Percentiles rank a stretch among this genome's conserved stretches.
Conservation (phyloP, 1,284 basidiomycete genomes). For the Coniferiporia weirii region DNA sequence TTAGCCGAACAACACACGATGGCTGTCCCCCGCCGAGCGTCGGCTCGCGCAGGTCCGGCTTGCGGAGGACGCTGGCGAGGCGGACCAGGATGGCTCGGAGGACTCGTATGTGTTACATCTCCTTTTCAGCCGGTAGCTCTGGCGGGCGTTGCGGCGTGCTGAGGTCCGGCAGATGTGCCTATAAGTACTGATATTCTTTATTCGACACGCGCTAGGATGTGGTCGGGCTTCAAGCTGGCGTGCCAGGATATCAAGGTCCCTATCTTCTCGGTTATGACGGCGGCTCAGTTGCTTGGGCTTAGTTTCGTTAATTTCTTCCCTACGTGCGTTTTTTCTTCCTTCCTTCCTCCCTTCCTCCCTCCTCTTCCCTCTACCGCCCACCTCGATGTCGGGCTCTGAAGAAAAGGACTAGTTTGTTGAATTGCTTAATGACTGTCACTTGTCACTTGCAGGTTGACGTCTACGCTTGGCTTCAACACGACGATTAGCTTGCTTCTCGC, state of each 20-base stretch:
- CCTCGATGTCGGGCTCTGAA: too few species aligned
- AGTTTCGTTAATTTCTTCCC: conserved; percentile 37
- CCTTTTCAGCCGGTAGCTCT: neutral
- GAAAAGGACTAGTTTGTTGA: neutral
- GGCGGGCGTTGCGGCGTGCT: too few species aligned
- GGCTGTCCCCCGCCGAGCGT: conserved; percentile 37
- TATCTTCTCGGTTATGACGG: conserved; percentile 26
- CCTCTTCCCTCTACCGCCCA: conserved; percentile 1
- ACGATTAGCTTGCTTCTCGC: conserved; percentile 32
- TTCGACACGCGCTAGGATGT: conserved; percentile 17
- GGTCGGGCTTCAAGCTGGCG: conserved; percentile 24
- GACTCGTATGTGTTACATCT: conserved; percentile 22
- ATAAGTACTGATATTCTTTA: too few species aligned
- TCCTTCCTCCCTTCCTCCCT: neutral
- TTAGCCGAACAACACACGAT: conserved; percentile 33
- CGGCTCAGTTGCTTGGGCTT: conserved; percentile 26
- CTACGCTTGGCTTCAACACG: conserved; percentile 33
- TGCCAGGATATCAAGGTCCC: conserved; percentile 32
- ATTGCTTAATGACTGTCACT: neutral
- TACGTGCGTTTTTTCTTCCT: conserved; percentile 15
- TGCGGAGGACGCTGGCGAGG: conserved; percentile 38
- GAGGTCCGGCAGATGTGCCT: too few species aligned
- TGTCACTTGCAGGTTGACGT: conserved; percentile 27
- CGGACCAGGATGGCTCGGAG: conserved; percentile 29
- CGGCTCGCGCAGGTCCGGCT: conserved; percentile 40